A percentile compares a stretch with the other conserved stretches of the same genome.
Conservation (phyloP, 345 rosid genomes). For the Leavenworthia alabamica region DNA sequence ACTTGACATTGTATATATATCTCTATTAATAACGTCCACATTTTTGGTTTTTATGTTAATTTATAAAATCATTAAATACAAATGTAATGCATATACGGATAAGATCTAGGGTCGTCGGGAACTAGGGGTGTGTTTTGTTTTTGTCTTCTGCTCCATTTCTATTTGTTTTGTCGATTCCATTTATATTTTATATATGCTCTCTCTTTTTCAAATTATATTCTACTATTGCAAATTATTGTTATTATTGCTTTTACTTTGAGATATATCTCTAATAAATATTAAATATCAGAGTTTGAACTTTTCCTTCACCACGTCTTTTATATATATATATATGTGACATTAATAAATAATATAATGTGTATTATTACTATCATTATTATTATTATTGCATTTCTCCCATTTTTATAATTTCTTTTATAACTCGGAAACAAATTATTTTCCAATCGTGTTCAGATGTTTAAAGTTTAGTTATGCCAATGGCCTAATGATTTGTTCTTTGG, state of each 20-base stretch:
- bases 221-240: conserved; percentile 12
- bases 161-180: conserved; percentile 31
- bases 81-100: conserved; percentile 21
- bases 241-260: conserved; percentile 9
- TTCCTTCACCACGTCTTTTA: conserved; percentile 16
- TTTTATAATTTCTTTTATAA: neutral
- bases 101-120: conserved; percentile 28
- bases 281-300: neutral
- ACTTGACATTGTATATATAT: conserved; percentile 27
- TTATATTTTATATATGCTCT: conserved; percentile 27
- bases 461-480: neutral
- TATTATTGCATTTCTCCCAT: neutral
- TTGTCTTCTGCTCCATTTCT: conserved; percentile 27
- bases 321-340: neutral
- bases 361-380: neutral
- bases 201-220: conserved; percentile 23
- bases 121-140: conserved; percentile 28
- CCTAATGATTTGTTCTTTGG: too few species aligned
- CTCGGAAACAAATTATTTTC: neutral
- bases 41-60: conserved; percentile 11
- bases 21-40: conserved; percentile 21
- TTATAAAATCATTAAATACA: conserved; percentile 1
- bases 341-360: neutral
- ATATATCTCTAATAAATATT: neutral
- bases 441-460: neutral